Evolutionary conservation across 495 filamentous ascomycete genomes (phyloP), one percentile per base, ranked within the genome.

Genomic region (Recurvomyces mirabilis): DNA sequence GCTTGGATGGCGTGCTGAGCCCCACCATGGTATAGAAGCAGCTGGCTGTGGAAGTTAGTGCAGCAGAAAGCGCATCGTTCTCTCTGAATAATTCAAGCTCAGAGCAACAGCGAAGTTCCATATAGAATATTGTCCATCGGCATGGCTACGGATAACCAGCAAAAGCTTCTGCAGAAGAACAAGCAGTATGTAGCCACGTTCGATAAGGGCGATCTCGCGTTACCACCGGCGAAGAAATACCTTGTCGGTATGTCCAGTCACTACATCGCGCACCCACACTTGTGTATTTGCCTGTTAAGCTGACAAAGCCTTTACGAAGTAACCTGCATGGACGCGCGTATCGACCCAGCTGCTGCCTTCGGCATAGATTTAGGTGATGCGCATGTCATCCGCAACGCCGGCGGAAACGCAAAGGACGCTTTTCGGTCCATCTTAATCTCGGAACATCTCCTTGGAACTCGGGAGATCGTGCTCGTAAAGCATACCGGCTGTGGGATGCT

Each of bases 241-340:
- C 65, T 72, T 11, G 65, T 82, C 24, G 53, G 73, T 73, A 59
- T 37, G 57, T 58, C 37, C 28, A 23, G n/a, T n/a, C n/a, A n/a
- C n/a, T n/a, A n/a, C n/a, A n/a, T 19, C 17, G 9, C 41, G 10
- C 37, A 19, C 3, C 10, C 19, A n/a, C 26, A 30, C 26, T 30
- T 37, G 13, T 37, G 14, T 37, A 18, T 20, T 3, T 13, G 5
- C n/a, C n/a, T 20, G 19, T 5, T 44, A 12, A 9, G 12, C 7
- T 11, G 19, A 22, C 28, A 3, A 21, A 18, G 18, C 21, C 26
- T 17, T 1, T 23, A 11, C 22, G 51, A 59, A 67, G 70, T 83
- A 28, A 84, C 84, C 2, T 93, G 86, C 64, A 91, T 89, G 83
- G 84, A 93, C 55, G 82, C 85, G 1, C 76, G 86, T 10, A 77